These are phyloP conservation scores for Ganoderma boninense DNA, from an alignment of 1,284 basidiomycete genomes.

Conservation along the genomic window DNA sequence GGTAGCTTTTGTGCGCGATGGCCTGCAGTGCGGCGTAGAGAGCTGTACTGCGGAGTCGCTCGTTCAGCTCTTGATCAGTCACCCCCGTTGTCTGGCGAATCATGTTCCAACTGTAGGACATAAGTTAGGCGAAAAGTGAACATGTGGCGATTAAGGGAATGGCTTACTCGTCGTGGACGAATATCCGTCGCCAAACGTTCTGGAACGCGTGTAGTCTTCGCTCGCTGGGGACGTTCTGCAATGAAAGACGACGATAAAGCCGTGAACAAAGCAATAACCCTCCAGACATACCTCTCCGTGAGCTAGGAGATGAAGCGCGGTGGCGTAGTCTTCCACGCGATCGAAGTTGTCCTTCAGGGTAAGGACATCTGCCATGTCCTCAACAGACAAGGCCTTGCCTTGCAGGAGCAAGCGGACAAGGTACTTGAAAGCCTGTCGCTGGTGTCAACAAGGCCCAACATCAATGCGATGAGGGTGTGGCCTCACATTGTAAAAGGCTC, in stretches of 20 bases:
- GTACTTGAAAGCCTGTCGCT: slow-evolving; percentile 66
- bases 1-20: slow-evolving; percentile 52
- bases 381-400: slow-evolving; percentile 71
- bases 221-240: slow-evolving; percentile 72
- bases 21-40: slow-evolving; percentile 68
- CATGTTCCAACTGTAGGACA: slow-evolving; percentile 68
- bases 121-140: neutral
- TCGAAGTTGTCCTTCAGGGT: slow-evolving; percentile 72
- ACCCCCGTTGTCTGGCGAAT: slow-evolving; percentile 74
- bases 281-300: slow-evolving; percentile 56
- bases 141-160: neutral
- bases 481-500: slow-evolving; percentile 56
- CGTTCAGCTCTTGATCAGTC: slow-evolving; percentile 75
- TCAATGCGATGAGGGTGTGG: neutral
- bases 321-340: slow-evolving; percentile 67
- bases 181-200: slow-evolving; percentile 87
- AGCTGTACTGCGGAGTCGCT: slow-evolving; percentile 72
- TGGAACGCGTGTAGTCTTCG: slow-evolving; percentile 75
- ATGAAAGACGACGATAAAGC: neutral
- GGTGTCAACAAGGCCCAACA: neutral
- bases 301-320: slow-evolving; percentile 68
- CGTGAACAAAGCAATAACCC: neutral
- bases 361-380: slow-evolving; percentile 76
- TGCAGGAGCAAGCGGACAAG: slow-evolving; percentile 72
- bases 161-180: slow-evolving; percentile 86